Percentiles rank a stretch among this genome's conserved stretches.
phyloP scores from a whole-genome alignment of 1,139 yeast species.

The Zygosaccharomyces sapae region DNA sequence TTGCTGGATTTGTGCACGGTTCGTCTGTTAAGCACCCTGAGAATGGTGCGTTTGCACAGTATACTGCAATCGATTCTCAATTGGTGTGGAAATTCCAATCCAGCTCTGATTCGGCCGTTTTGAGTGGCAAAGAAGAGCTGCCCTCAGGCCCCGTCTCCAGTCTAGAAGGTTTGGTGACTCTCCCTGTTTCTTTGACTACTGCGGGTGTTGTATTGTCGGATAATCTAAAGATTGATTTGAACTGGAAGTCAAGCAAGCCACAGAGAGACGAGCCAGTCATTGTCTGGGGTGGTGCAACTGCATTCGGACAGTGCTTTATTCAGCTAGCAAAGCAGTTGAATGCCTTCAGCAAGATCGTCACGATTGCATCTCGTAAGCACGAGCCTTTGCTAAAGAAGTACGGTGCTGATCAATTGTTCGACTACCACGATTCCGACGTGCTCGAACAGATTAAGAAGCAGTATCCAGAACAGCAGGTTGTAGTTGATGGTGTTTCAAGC shows the following conservation, averaged over 20 bases:
- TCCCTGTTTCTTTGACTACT: conserved; percentile 51
- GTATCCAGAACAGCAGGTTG: conserved; percentile 39
- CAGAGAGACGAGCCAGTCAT: conserved; percentile 37
- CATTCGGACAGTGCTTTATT: conserved; percentile 47
- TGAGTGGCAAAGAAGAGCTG: conserved; percentile 27
- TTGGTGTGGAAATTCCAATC: conserved; percentile 37
- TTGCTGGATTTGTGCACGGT: conserved; percentile 51
- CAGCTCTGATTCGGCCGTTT: conserved; percentile 19
- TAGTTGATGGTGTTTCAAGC: conserved; percentile 52
- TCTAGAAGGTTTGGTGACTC: conserved; percentile 60
- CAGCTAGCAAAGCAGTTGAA: conserved; percentile 45
- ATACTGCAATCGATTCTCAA: conserved; percentile 42
- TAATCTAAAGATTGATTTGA: not conserved
- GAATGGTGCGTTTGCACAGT: conserved; percentile 61
- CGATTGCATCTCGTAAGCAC: conserved; percentile 47
- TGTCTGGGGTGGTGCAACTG: conserved; percentile 58
- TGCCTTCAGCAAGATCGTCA: conserved; percentile 43
- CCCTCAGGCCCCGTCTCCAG: conserved; percentile 43
- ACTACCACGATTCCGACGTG: conserved; percentile 56
- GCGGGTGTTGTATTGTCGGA: conserved; percentile 38
- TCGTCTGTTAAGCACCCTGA: conserved; percentile 33
- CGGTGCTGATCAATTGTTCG: conserved; percentile 64
- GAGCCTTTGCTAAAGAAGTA: conserved; percentile 34
- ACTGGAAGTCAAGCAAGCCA: not conserved
- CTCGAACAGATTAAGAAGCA: conserved; percentile 45